Percentiles rank a stretch among this genome's conserved stretches.
These are phyloP conservation scores for Fusarium sp. DNA, from an alignment of 2,329 filamentous ascomycete species.

Conservation along the genomic window DNA sequence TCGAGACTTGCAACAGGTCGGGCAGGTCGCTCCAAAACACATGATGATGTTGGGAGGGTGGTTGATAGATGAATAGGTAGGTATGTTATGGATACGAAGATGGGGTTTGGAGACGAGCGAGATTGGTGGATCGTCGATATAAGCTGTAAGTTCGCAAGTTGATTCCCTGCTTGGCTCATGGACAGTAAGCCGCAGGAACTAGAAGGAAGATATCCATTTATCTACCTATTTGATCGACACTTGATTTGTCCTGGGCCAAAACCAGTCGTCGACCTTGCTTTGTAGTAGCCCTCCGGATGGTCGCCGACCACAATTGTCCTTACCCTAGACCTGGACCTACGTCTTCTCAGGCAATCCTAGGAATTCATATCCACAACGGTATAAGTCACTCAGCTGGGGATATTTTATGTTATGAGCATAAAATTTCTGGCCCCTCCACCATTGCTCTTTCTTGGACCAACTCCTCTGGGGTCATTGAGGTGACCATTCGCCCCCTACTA, in stretches of 20 bases:
- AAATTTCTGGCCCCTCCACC: too few species aligned
- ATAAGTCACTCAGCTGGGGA: background rate
- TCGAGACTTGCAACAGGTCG: slow-evolving; percentile 55
- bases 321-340: background rate
- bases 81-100: background rate
- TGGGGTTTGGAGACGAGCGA: background rate
- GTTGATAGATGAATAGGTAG: background rate
- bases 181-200: background rate
- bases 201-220: background rate
- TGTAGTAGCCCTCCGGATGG: background rate
- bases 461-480: background rate
- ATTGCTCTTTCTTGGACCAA: background rate
- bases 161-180: background rate
- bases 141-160: background rate
- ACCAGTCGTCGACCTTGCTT: background rate
- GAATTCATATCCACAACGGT: background rate
- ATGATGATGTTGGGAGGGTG: slow-evolving; percentile 43
- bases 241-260: background rate
- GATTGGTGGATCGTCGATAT: background rate
- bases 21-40: slow-evolving; percentile 57
- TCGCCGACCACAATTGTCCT: background rate
- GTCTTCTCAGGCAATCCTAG: background rate
- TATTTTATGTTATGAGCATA: background rate
- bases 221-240: background rate
- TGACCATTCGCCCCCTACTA: background rate